phyloP scores from a whole-genome alignment of 2,329 filamentous ascomycete species.

The Paecilomyces variotii region DNA sequence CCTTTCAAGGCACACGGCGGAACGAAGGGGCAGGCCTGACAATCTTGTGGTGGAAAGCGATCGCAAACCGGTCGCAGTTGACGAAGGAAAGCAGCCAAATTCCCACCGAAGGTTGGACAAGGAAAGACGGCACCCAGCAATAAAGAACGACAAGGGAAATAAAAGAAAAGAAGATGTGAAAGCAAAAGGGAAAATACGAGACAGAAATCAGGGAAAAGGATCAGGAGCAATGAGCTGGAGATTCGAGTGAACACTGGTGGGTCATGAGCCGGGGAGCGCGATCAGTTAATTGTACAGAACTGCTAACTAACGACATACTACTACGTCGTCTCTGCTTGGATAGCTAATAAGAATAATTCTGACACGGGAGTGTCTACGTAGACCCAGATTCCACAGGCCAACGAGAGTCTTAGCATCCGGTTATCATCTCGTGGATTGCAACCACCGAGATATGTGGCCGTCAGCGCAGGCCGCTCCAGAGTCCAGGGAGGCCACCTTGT shows the following conservation, averaged over 20 bases:
- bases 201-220: slow-evolving; percentile 6
- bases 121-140: not conserved
- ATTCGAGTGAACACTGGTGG: not conserved
- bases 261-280: not conserved
- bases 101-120: slow-evolving; percentile 8
- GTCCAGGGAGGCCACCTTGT: not conserved
- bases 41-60: slow-evolving; percentile 14
- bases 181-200: slow-evolving; percentile 1
- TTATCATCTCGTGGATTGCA: not conserved
- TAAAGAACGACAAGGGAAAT: not conserved
- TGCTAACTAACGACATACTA: too few species aligned
- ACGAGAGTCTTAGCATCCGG: not conserved
- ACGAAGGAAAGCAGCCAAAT: slow-evolving; percentile 11
- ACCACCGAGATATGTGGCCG: not conserved
- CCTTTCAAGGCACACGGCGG: not conserved
- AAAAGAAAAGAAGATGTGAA: slow-evolving; percentile 3
- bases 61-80: slow-evolving; percentile 26
- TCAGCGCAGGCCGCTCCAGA: not conserved
- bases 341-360: not conserved
- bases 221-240: slow-evolving; percentile 2
- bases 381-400: not conserved
- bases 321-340: not conserved
- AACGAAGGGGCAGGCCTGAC: not conserved
- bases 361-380: not conserved
- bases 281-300: too few species aligned